phyloP scores from a whole-genome alignment of 1,139 yeast species.

The Magnusiomyces tetraspermus region DNA sequence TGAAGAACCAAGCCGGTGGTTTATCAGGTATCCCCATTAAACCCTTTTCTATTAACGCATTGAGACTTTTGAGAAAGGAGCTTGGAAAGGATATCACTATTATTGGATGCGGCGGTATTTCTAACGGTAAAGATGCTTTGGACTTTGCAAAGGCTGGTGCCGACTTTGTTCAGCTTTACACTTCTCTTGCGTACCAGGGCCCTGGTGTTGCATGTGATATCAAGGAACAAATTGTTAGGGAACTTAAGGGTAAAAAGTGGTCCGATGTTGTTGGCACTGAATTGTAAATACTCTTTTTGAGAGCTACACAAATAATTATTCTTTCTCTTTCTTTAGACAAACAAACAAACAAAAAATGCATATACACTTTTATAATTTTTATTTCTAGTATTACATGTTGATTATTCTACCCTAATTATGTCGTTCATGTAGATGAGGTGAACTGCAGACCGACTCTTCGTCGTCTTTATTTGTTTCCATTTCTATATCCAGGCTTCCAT shows the following conservation, averaged over 20 bases:
- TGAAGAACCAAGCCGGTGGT: slow-evolving; percentile 67
- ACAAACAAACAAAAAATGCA: no score
- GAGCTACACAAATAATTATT: no score
- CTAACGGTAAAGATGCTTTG: slow-evolving; percentile 73
- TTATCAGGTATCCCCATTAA: slow-evolving; percentile 85
- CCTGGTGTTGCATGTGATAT: slow-evolving; percentile 78
- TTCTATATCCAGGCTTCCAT: not conserved
- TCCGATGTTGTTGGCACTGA: slow-evolving; percentile 34
- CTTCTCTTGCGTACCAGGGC: slow-evolving; percentile 87
- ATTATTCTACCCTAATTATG: no score
- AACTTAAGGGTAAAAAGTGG: slow-evolving; percentile 76
- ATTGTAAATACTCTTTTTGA: not conserved
- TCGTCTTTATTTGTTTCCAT: slow-evolving; percentile 8
- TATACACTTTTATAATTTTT: no score
- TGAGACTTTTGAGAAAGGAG: slow-evolving; percentile 58
- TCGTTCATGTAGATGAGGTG: no score
- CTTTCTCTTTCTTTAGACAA: no score
- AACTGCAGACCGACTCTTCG: no score
- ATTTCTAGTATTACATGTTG: no score
- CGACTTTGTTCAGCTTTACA: slow-evolving; percentile 71
- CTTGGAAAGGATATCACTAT: slow-evolving; percentile 67
- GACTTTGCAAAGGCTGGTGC: slow-evolving; percentile 96
- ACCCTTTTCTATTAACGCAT: slow-evolving; percentile 64
- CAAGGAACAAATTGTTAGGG: slow-evolving; percentile 61
- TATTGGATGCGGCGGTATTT: slow-evolving; percentile 92